phyloP scores from a whole-genome alignment of 495 filamentous ascomycete genomes.

The Lichina pygmaea region DNA sequence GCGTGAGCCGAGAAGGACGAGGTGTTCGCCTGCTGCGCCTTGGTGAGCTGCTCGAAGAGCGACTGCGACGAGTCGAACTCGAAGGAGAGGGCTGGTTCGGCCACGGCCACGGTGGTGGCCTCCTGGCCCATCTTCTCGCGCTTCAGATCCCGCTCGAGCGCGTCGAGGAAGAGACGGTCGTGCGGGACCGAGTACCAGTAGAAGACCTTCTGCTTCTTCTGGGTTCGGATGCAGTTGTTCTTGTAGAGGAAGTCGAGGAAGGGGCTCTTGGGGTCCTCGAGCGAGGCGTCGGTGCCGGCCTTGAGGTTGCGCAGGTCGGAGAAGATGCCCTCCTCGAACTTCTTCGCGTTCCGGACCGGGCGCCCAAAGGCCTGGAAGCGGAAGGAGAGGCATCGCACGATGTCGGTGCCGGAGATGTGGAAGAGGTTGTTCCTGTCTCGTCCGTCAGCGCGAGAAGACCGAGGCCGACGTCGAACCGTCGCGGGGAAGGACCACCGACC shows the following conservation, averaged over 20 bases:
- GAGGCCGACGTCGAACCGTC: background rate
- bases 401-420: slow-evolving; percentile 96
- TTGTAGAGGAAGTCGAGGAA: slow-evolving; percentile 99
- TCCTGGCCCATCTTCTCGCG: slow-evolving; percentile 98
- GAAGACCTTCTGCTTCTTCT: slow-evolving; percentile 99
- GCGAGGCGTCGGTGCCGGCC: slow-evolving; percentile 91
- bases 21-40: slow-evolving; percentile 92
- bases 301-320: slow-evolving; percentile 95
- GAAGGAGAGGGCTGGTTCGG: slow-evolving; percentile 89
- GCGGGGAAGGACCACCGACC: slow-evolving; percentile 23
- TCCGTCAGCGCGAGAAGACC: background rate
- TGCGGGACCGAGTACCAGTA: slow-evolving; percentile 99
- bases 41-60: slow-evolving; percentile 96
- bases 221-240: slow-evolving; percentile 98
- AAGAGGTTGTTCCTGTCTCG: slow-evolving; percentile 74
- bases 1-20: slow-evolving; percentile 82
- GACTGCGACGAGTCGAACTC: slow-evolving; percentile 98
- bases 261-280: slow-evolving; percentile 94
- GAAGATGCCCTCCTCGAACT: slow-evolving; percentile 98
- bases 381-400: slow-evolving; percentile 93
- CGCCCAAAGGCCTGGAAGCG: slow-evolving; percentile 95
- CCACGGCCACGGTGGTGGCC: slow-evolving; percentile 76
- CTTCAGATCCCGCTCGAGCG: slow-evolving; percentile 89
- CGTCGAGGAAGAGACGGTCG: slow-evolving; percentile 90
- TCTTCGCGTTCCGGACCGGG: slow-evolving; percentile 98